Evolutionary conservation across 306 rosid species (phyloP).

Genomic region (Hylodesmum podocarpum): DNA sequence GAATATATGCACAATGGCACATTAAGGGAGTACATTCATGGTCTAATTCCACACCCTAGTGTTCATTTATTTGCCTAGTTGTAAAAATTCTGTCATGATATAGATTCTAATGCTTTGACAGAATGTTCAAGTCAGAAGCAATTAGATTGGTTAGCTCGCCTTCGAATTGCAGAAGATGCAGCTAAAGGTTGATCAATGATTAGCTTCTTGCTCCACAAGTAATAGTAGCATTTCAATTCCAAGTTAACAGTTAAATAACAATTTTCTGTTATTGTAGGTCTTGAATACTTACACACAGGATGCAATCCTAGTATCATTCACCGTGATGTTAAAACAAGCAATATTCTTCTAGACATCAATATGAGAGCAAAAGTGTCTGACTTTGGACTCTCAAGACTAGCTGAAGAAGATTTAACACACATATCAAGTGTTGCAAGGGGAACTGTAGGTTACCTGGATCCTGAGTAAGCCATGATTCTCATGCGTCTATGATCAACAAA

Average conservation of each 20-base stretch:
- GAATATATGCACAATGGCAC: conserved; percentile 99
- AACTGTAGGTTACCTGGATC: conserved; percentile 94
- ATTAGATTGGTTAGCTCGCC: conserved; percentile 86
- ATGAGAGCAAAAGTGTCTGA: conserved; percentile 98
- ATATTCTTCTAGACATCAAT: conserved; percentile 87
- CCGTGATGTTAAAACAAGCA: conserved; percentile 93
- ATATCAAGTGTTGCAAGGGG: conserved; percentile 92
- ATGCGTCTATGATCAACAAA: conserved; percentile 8
- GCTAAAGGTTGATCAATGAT: conserved; percentile 70
- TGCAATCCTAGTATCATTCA: conserved; percentile 98
- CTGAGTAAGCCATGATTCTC: conserved; percentile 67
- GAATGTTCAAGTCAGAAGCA: conserved; percentile 52
- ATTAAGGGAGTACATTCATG: conserved; percentile 80
- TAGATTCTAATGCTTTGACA: conserved; percentile 40
- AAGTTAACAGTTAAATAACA: conserved; percentile 15
- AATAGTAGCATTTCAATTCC: conserved; percentile 24
- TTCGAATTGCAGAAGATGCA: conserved; percentile 90
- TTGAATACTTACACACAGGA: conserved; percentile 94
- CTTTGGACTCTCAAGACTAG: conserved; percentile 87
- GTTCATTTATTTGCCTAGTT: conserved; percentile 3
- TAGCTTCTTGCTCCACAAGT: conserved; percentile 20
- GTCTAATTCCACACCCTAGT: conserved; percentile 43
- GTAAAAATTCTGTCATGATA: conserved; percentile 10
- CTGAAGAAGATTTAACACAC: conserved; percentile 95
- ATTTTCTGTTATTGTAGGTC: conserved; percentile 56